Base-by-base conservation (phyloP, 768 basidiomycete species). In the Gymnopilus junonius region DNA sequence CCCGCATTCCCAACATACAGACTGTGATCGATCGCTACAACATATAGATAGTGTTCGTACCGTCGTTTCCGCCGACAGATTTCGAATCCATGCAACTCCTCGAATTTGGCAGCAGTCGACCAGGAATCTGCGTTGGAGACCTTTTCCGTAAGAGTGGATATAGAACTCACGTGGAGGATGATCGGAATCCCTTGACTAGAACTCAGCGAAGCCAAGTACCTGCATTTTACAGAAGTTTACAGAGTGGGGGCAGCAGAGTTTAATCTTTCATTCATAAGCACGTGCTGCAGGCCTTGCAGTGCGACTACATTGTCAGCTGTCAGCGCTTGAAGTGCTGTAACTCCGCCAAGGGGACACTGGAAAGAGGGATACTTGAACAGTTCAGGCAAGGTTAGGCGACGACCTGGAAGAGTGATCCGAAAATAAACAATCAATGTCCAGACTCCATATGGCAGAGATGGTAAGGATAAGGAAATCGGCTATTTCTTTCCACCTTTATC, bases 1-100 rank as follows among this genome's bases (percentile, higher is more conserved):
- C 7, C 27, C 48, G 8, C n/a, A 32, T 3, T 27, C 48, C 48
- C 23, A 31, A 29, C 42, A 56, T 55, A 15, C 55, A 43, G 17
- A 15, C 11, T 51, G 29, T 17, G 54, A 55, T 55, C 54, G 54
- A 55, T 39, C 54, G 54, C 17, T 15, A 37, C 54, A 40, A 23
- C 54, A 23, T 40, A 37, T 25, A 56, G 55, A 58, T 60, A 63
- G 34, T 14, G 57, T 39, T 60, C 48, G 58, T 39, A 48, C 37
- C 61, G 56, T 32, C 31, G 20, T 40, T 58, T 65, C 64, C 67
- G 61, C 64, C 64, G 65, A 67, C 39, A 62, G 56, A 43, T 43
- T 51, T 50, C 21, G 56, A 46, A 59, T 48, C 42, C 50, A 61
- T 62, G 61, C 43, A 42, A 34, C 27, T 27, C 54, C n/a, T 53